phyloP scores from a whole-genome alignment of 768 basidiomycete species.

The Neoboletus subvelutipes region DNA sequence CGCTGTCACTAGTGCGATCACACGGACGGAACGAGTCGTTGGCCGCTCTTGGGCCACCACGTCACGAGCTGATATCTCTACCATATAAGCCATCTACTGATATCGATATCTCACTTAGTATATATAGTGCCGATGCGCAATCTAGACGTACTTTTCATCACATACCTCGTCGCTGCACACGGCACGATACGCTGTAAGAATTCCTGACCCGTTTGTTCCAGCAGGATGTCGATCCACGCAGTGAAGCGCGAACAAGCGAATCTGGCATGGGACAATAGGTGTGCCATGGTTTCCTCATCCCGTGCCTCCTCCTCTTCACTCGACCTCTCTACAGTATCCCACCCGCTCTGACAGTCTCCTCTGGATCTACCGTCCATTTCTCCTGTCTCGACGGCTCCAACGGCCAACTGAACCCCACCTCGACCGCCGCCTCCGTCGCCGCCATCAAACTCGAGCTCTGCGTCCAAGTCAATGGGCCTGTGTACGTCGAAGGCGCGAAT shows the following conservation, averaged over 20 bases:
- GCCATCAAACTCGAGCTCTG: constrained; percentile 47
- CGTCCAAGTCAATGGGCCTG: constrained; percentile 61
- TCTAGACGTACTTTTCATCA: constrained; percentile 1
- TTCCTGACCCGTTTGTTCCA: not conserved
- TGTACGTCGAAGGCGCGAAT: constrained; percentile 49
- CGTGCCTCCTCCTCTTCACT: not conserved
- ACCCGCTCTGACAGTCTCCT: constrained; percentile 48
- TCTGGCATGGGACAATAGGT: constrained; percentile 64
- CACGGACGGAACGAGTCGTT: not conserved
- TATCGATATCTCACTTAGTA: constrained; percentile 8
- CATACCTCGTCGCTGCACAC: not conserved
- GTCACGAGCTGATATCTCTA: not conserved
- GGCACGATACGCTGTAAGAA: not conserved
- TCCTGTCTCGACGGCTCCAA: constrained; percentile 67
- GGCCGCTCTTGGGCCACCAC: not conserved
- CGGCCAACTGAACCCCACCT: constrained; percentile 50
- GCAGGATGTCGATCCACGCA: constrained; percentile 49
- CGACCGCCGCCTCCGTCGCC: constrained; percentile 37
- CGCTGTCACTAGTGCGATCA: not conserved
- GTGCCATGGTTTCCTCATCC: not conserved
- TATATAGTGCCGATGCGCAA: constrained; percentile 15
- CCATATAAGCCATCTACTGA: not conserved
- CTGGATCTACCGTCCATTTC: constrained; percentile 55
- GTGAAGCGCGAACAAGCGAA: constrained; percentile 53
- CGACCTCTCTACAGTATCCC: constrained; percentile 40